Conservation (phyloP, 768 basidiomycete species). For the Candolleomyces efflorescens region DNA sequence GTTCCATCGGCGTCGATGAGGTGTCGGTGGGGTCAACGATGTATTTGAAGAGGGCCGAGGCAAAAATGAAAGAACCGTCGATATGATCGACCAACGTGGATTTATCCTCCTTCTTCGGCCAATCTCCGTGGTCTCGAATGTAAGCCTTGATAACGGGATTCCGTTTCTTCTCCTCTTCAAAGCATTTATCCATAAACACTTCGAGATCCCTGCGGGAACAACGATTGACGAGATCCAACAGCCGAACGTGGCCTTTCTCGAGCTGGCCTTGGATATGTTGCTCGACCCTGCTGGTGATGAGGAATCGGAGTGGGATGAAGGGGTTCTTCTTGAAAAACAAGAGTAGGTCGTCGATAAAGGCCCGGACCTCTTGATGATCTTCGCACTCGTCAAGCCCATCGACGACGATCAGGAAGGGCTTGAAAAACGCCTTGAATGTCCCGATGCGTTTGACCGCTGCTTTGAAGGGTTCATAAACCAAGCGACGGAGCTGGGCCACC, state of each 20-base stretch:
- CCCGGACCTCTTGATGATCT: not conserved
- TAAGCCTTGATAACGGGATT: not conserved
- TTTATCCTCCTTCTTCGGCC: not conserved
- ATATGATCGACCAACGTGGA: not conserved
- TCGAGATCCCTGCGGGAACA: not conserved
- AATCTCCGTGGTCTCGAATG: not conserved
- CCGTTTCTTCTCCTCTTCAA: not conserved
- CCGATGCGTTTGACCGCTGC: no score
- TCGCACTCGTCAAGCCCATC: not conserved
- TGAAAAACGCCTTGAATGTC: no score
- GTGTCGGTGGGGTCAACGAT: not conserved
- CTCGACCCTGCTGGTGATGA: not conserved
- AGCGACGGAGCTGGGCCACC: not conserved
- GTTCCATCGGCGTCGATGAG: not conserved
- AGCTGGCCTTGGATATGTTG: not conserved
- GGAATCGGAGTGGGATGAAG: not conserved
- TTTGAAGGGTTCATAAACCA: not conserved
- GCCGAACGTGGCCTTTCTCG: not conserved
- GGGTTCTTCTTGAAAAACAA: not conserved
- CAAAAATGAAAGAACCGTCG: slow-evolving; percentile 19
- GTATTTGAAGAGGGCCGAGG: not conserved
- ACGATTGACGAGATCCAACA: not conserved
- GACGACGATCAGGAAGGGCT: not conserved
- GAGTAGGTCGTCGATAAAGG: not conserved
- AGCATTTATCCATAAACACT: not conserved